phyloP scores from a whole-genome alignment of 2,329 filamentous ascomycete genomes.

The Aschersonia sp. region DNA sequence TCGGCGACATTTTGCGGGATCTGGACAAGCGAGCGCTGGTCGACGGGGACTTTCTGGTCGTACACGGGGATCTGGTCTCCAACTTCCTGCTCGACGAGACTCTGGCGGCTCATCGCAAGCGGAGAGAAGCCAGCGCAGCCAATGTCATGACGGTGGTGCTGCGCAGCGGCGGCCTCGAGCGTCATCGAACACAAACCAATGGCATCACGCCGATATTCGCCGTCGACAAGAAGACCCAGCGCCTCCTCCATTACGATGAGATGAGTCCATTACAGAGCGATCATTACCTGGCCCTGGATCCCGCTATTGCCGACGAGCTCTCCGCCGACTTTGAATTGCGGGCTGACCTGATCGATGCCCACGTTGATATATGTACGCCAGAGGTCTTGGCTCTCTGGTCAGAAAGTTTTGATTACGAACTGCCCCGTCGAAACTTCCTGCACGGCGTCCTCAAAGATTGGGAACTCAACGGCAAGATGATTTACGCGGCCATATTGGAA shows the following conservation, averaged over 20 bases:
- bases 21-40: conserved; percentile 77
- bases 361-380: conserved; percentile 93
- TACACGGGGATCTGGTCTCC: conserved; percentile 84
- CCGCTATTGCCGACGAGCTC: conserved; percentile 59
- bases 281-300: conserved; percentile 57
- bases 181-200: conserved; percentile 64
- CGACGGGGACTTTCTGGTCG: conserved; percentile 78
- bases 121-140: conserved; percentile 73
- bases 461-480: conserved; percentile 93
- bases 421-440: conserved; percentile 75
- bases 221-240: conserved; percentile 62
- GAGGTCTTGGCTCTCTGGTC: conserved; percentile 92
- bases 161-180: conserved; percentile 53
- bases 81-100: conserved; percentile 75
- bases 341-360: conserved; percentile 80
- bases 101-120: conserved; percentile 63
- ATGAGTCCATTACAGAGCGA: conserved; percentile 55
- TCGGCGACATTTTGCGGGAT: conserved; percentile 90
- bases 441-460: conserved; percentile 92
- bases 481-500: conserved; percentile 74
- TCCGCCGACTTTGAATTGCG: conserved; percentile 65
- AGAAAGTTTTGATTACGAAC: conserved; percentile 93
- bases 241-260: conserved; percentile 91
- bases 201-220: conserved; percentile 72
- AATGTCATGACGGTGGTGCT: conserved; percentile 97